Base-by-base conservation (phyloP, 2,329 filamentous ascomycete species). In the Decorospora gaudefroyi region DNA sequence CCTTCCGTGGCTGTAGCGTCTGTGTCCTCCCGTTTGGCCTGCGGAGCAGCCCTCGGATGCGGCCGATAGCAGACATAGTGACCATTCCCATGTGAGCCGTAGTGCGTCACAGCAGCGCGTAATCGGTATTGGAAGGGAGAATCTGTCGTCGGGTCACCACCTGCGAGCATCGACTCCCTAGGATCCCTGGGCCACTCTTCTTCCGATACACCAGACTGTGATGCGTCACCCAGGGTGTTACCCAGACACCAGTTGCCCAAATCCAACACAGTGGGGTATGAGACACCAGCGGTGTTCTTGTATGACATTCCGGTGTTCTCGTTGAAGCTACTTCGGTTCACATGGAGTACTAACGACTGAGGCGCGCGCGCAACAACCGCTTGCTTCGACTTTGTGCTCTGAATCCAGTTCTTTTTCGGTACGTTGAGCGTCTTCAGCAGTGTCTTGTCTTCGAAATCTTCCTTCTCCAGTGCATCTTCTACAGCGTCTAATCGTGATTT, bases 21-120 rank as follows among this genome's bases (percentile, higher is more conserved):
- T n/a, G n/a, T n/a, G n/a, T n/a, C n/a, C n/a, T n/a, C n/a, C n/a
- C n/a, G n/a, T n/a, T 40, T 17, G 36, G 42, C 11, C 28, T 26
- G 31, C 16, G 36, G 31, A 9, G 13, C 17, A 13, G 11, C 12
- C 21, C 28, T 51, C 13, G 81, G 77, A 61, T 89, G 85, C 61
- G 86, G 88, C 37, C 89, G 81, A 69, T 93, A 96, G 67, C 90
- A 95, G 26, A 96, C 84, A 59, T 99, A 97, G 72, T 99, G 93
- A 0, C 93, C 93, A 59, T 95, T 96, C 51, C 96, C 90, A 67
- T 97, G 93, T 21, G 87, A 80, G 3, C 93, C 93, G 50, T 87
- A 88, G 65, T 97, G 93, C 1, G 90, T 93, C 7, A 97, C 82
- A 0, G 92, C 87, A 19, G 91, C 90, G 39, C 87, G 82, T 11